Evolutionary conservation across 1,284 basidiomycete species (phyloP).

Genomic region (Fomes fomentarius): DNA sequence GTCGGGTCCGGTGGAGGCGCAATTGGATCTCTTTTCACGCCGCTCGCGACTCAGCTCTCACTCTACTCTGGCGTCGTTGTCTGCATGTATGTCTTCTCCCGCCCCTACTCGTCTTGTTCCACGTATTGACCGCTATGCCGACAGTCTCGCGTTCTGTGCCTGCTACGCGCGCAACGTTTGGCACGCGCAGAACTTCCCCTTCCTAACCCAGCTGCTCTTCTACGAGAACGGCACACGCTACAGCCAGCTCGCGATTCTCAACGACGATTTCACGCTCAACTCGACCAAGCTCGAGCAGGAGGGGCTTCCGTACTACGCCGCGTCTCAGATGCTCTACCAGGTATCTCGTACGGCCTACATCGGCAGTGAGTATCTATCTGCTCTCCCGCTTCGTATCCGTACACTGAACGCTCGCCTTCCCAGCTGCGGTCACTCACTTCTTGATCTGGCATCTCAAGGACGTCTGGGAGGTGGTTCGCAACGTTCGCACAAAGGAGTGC

Average conservation of each 20-base stretch:
- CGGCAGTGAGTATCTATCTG: slow-evolving; percentile 6
- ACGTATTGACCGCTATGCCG: too few relatives aligned
- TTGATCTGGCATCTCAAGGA: slow-evolving; percentile 41
- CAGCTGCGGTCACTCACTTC: slow-evolving; percentile 33
- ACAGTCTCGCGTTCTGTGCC: slow-evolving; percentile 17
- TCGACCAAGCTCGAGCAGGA: slow-evolving; percentile 29
- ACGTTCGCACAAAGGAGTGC: slow-evolving; percentile 15
- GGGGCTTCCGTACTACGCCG: slow-evolving; percentile 20
- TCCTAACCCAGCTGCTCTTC: slow-evolving; percentile 47
- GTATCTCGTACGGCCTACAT: slow-evolving; percentile 19
- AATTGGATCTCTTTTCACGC: slow-evolving; percentile 41
- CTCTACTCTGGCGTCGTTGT: slow-evolving; percentile 35
- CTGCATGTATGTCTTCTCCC: slow-evolving; percentile 28
- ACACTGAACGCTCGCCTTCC: too few relatives aligned
- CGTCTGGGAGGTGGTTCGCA: slow-evolving; percentile 31
- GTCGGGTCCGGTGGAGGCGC: slow-evolving; percentile 41
- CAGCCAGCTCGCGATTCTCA: slow-evolving; percentile 42
- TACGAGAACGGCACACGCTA: slow-evolving; percentile 42
- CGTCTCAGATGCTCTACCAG: slow-evolving; percentile 18
- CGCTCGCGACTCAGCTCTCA: slow-evolving; percentile 39
- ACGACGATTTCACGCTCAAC: slow-evolving; percentile 35
- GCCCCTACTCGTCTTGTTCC: neutral
- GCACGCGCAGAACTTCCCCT: slow-evolving; percentile 43
- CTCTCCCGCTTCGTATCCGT: neutral
- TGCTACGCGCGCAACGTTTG: slow-evolving; percentile 37